Percentiles rank a stretch among this genome's conserved stretches.
Evolutionary conservation across 768 basidiomycete species (phyloP).

Genomic region (Mycena epipterygia): DNA sequence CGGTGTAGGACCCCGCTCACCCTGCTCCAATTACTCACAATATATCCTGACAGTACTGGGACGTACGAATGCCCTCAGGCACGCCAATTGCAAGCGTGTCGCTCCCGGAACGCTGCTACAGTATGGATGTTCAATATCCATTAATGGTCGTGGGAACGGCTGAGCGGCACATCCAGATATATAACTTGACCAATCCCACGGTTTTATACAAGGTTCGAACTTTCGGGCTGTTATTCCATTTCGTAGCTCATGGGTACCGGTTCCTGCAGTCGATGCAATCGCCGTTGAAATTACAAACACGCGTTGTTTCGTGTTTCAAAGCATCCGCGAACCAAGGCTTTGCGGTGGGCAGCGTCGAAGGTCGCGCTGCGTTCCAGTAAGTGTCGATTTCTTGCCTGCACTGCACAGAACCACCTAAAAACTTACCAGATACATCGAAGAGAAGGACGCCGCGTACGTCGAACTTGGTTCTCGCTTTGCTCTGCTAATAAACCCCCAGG

Average conservation of each 20-base stretch:
- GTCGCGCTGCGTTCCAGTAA: slow-evolving; percentile 95
- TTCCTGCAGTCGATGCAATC: slow-evolving; percentile 85
- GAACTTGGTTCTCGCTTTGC: not conserved
- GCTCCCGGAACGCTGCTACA: slow-evolving; percentile 92
- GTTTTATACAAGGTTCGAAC: slow-evolving; percentile 76
- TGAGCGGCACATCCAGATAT: slow-evolving; percentile 91
- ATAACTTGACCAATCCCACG: slow-evolving; percentile 87
- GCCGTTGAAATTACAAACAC: slow-evolving; percentile 94
- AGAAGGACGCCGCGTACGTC: slow-evolving; percentile 78
- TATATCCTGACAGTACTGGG: slow-evolving; percentile 82
- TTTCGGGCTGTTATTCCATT: not conserved
- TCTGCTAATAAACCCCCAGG: slow-evolving; percentile 46
- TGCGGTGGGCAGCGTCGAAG: slow-evolving; percentile 89
- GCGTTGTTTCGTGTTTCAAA: slow-evolving; percentile 87
- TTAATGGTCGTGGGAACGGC: slow-evolving; percentile 94
- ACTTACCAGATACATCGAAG: slow-evolving; percentile 83
- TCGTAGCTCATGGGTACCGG: not conserved
- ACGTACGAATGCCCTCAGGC: slow-evolving; percentile 79
- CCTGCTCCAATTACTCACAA: no score
- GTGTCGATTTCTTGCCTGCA: slow-evolving; percentile 30
- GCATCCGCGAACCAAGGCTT: slow-evolving; percentile 76
- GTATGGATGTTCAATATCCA: slow-evolving; percentile 83
- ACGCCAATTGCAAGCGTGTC: slow-evolving; percentile 82
- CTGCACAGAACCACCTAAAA: no score
- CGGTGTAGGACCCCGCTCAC: no score